These are phyloP conservation scores for Camelina neglecta DNA, from an alignment of 345 rosid genomes.

Conservation along the genomic window DNA sequence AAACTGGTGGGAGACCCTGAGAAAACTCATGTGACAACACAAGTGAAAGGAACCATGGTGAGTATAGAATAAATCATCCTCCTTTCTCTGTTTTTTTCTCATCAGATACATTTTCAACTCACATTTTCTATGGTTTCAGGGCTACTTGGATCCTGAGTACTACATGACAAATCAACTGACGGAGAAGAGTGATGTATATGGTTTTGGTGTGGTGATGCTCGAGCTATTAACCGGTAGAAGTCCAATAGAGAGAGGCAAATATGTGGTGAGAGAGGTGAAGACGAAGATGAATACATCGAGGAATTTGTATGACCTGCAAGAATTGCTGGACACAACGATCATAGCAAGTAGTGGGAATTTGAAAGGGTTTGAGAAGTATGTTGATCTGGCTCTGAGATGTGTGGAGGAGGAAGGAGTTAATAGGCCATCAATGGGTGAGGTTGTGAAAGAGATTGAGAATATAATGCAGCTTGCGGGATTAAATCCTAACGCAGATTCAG, in stretches of 20 bases:
- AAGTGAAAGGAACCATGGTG: conserved; percentile 98
- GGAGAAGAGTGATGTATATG: conserved; percentile 92
- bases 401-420: conserved; percentile 62
- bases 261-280: conserved; percentile 82
- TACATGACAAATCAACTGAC: conserved; percentile 93
- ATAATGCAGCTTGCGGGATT: conserved; percentile 68
- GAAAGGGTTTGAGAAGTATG: conserved; percentile 64
- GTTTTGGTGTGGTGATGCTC: conserved; percentile 87
- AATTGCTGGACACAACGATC: conserved; percentile 67
- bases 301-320: conserved; percentile 63
- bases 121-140: conserved; percentile 46
- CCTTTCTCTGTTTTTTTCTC: neutral
- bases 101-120: neutral
- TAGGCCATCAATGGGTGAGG: conserved; percentile 82
- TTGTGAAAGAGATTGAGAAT: conserved; percentile 72
- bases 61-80: conserved; percentile 36
- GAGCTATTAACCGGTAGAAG: conserved; percentile 73
- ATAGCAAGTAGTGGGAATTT: conserved; percentile 47
- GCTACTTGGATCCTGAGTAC: conserved; percentile 92
- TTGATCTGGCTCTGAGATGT: conserved; percentile 68
- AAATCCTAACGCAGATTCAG: conserved; percentile 61
- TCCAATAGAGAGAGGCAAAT: conserved; percentile 81
- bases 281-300: conserved; percentile 60
- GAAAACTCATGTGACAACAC: conserved; percentile 78
- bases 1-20: conserved; percentile 66